These are phyloP conservation scores for Stropharia rugosoannulata DNA, from an alignment of 768 basidiomycete species.

Conservation along the genomic window DNA sequence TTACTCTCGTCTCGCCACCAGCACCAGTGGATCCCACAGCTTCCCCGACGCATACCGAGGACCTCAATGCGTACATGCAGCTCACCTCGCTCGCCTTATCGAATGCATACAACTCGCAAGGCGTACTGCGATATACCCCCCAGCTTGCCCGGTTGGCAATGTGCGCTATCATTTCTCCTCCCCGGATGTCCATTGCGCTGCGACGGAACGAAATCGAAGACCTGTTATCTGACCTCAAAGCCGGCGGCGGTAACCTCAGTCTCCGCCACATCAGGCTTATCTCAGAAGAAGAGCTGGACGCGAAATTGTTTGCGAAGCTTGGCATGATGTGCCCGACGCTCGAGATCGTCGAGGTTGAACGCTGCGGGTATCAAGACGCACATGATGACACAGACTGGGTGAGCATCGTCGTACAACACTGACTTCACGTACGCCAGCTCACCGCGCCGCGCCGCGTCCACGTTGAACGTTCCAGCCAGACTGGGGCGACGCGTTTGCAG, in stretches of 20 bases:
- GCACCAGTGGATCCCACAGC: conserved; percentile 12
- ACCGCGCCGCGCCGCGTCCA: background rate
- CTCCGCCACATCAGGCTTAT: conserved; percentile 35
- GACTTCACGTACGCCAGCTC: background rate
- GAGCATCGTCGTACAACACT: conserved; percentile 8
- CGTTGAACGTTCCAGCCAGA: conserved; percentile 24
- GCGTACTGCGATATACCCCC: conserved; percentile 28
- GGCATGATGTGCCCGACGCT: conserved; percentile 32
- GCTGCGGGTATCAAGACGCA: conserved; percentile 41
- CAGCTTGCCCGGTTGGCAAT: conserved; percentile 32
- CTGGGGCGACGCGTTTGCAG: conserved; percentile 31
- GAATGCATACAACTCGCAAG: conserved; percentile 32
- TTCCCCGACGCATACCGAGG: conserved; percentile 13
- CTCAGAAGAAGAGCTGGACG: conserved; percentile 38
- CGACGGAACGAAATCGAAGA: conserved; percentile 28
- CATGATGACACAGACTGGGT: conserved; percentile 40
- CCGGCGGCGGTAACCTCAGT: conserved; percentile 11
- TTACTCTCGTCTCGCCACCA: background rate
- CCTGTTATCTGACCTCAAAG: conserved; percentile 30
- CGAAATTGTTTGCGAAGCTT: conserved; percentile 30
- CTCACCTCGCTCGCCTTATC: conserved; percentile 35
- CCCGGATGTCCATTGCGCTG: conserved; percentile 35
- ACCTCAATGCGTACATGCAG: conserved; percentile 22
- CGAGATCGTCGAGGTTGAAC: conserved; percentile 39
- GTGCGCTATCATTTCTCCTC: conserved; percentile 35